Percentiles rank a stretch among this genome's conserved stretches.
phyloP scores from a whole-genome alignment of 768 basidiomycete genomes.

The Mycena maculata region DNA sequence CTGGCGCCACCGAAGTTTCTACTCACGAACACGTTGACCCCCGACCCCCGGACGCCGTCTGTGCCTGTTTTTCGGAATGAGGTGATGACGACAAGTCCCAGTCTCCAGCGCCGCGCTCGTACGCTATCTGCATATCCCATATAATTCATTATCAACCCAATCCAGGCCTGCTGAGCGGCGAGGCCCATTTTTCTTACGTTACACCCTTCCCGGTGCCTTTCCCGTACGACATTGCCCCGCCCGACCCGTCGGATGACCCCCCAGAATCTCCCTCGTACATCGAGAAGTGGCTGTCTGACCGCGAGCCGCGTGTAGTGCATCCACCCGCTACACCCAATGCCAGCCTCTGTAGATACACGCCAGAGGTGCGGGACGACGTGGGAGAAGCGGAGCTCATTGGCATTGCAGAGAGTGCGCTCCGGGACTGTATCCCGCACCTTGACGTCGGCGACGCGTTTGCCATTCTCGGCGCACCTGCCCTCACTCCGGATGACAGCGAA shows the following conservation, averaged over 20 bases:
- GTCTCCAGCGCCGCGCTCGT: constrained; percentile 77
- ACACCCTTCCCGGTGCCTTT: constrained; percentile 86
- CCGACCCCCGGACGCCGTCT: constrained; percentile 68
- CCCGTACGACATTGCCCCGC: constrained; percentile 79
- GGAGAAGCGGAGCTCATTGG: constrained; percentile 70
- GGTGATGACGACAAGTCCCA: constrained; percentile 65
- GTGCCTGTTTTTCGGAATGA: constrained; percentile 62
- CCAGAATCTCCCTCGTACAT: constrained; percentile 66
- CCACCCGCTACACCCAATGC: constrained; percentile 40
- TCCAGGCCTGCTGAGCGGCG: constrained; percentile 56
- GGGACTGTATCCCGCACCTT: constrained; percentile 85
- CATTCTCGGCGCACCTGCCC: constrained; percentile 69
- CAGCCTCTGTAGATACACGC: constrained; percentile 61
- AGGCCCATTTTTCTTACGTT: constrained; percentile 83
- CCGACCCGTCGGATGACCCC: constrained; percentile 55
- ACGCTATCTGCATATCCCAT: constrained; percentile 25
- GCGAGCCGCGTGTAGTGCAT: constrained; percentile 64
- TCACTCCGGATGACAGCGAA: constrained; percentile 44
- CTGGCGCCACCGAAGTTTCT: constrained; percentile 48
- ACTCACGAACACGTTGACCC: constrained; percentile 61
- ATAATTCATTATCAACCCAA: constrained; percentile 1
- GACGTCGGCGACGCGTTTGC: constrained; percentile 88
- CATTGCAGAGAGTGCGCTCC: constrained; percentile 72
- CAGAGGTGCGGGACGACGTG: constrained; percentile 61
- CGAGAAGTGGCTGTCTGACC: constrained; percentile 79